Evolutionary conservation across 768 basidiomycete species (phyloP).

Genomic region (Mycena pura): DNA sequence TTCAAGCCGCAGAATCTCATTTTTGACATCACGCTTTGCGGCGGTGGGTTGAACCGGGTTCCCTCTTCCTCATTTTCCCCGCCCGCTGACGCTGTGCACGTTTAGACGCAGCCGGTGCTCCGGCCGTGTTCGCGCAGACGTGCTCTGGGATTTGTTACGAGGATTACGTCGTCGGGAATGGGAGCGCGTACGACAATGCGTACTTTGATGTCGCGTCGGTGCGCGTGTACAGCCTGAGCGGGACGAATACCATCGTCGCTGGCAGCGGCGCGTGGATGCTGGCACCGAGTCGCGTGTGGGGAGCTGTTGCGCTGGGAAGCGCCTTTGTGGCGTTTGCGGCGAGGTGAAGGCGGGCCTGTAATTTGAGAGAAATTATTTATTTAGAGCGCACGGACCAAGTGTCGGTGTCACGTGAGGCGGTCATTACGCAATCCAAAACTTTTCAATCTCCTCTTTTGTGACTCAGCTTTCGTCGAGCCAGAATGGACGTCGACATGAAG

Average conservation of each 20-base stretch:
- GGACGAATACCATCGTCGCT: conserved; percentile 34
- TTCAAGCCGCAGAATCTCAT: conserved; percentile 72
- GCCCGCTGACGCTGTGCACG: neutral
- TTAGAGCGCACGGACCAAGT: no score
- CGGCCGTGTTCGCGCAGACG: conserved; percentile 61
- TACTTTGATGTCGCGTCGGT: conserved; percentile 77
- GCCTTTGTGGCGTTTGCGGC: neutral
- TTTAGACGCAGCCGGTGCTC: conserved; percentile 56
- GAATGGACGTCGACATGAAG: conserved; percentile 86
- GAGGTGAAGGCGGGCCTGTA: no score
- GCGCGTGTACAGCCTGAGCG: conserved; percentile 50
- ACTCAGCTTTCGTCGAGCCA: neutral
- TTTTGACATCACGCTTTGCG: conserved; percentile 78
- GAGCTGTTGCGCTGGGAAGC: conserved; percentile 4
- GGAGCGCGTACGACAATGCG: conserved; percentile 66
- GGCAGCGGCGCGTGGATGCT: conserved; percentile 3
- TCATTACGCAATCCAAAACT: no score
- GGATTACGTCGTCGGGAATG: conserved; percentile 70
- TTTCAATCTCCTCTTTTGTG: no score
- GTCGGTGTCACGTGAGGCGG: no score
- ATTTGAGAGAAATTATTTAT: no score
- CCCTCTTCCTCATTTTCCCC: conserved; percentile 2
- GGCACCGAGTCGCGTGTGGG: neutral
- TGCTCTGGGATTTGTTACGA: conserved; percentile 74
- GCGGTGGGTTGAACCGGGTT: conserved; percentile 52